Evolutionary conservation across 2,329 filamentous ascomycete genomes (phyloP).

Genomic region (Ophiostoma ulmi): DNA sequence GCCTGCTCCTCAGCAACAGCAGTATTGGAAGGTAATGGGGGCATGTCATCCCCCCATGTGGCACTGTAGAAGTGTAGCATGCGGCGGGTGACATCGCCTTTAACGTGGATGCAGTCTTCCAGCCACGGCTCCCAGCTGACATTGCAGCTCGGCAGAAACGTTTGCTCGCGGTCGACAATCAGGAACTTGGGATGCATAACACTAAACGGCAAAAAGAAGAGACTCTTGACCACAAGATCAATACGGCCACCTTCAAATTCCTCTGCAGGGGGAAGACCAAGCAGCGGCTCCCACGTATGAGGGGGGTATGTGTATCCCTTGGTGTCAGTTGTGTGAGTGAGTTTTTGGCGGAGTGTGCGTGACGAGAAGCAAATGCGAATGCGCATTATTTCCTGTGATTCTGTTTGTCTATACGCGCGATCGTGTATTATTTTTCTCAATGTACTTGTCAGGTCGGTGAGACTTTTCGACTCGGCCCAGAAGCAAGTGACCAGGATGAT

Average conservation of each 20-base stretch:
- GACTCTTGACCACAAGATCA: slow-evolving; percentile 65
- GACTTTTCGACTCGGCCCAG: slow-evolving; percentile 53
- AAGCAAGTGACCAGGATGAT: slow-evolving; percentile 30
- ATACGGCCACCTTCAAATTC: slow-evolving; percentile 53
- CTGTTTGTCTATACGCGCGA: slow-evolving; percentile 47
- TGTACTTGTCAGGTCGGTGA: slow-evolving; percentile 52
- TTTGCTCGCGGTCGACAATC: slow-evolving; percentile 61
- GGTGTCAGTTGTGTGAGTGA: slow-evolving; percentile 63
- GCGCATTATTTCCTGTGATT: slow-evolving; percentile 39
- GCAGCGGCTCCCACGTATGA: slow-evolving; percentile 51
- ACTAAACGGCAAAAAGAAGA: slow-evolving; percentile 75
- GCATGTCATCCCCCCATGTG: slow-evolving; percentile 56
- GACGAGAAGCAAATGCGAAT: slow-evolving; percentile 75
- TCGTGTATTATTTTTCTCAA: slow-evolving; percentile 37
- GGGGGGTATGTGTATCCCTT: slow-evolving; percentile 58
- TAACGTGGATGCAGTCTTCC: slow-evolving; percentile 66
- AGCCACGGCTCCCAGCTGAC: slow-evolving; percentile 87
- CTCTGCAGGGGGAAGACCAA: slow-evolving; percentile 58
- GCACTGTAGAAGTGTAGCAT: slow-evolving; percentile 61
- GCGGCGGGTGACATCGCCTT: slow-evolving; percentile 55
- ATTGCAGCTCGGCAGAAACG: slow-evolving; percentile 74
- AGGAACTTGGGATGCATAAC: slow-evolving; percentile 88
- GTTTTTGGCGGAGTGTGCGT: slow-evolving; percentile 64
- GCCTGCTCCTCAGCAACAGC: not conserved
- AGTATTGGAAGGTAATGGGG: not conserved